phyloP scores from a whole-genome alignment of 83 land plant genomes.

The Picea abies region DNA sequence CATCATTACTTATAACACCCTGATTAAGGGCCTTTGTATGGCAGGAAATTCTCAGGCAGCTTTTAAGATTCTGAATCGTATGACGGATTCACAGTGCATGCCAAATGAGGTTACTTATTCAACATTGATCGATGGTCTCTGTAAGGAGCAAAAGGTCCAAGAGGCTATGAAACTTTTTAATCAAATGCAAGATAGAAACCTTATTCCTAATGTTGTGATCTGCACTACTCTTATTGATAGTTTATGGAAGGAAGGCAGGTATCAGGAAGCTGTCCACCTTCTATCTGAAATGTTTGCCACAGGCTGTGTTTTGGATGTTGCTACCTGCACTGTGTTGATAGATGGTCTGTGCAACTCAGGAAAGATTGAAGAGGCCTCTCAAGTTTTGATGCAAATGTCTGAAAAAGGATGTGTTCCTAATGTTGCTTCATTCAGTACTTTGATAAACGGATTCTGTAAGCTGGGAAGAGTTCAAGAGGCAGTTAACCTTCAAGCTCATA shows the following conservation, averaged over 20 bases:
- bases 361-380: slow-evolving; percentile 36
- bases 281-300: slow-evolving; percentile 20
- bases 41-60: slow-evolving; percentile 27
- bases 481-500: slow-evolving; percentile 20
- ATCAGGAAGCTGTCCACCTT: slow-evolving; percentile 38
- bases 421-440: slow-evolving; percentile 16
- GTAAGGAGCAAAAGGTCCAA: slow-evolving; percentile 16
- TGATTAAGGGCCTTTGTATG: slow-evolving; percentile 44
- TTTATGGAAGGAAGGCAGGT: slow-evolving; percentile 48
- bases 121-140: slow-evolving; percentile 41
- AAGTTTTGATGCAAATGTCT: slow-evolving; percentile 30
- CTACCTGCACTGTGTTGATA: slow-evolving; percentile 31
- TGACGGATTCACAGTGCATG: slow-evolving; percentile 29
- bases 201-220: slow-evolving; percentile 44
- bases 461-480: slow-evolving; percentile 34
- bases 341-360: slow-evolving; percentile 27
- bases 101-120: slow-evolving; percentile 40
- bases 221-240: slow-evolving; percentile 61
- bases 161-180: slow-evolving; percentile 30
- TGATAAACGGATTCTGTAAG: slow-evolving; percentile 24
- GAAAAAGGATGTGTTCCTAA: slow-evolving; percentile 21
- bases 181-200: slow-evolving; percentile 17
- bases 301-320: slow-evolving; percentile 23
- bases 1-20: slow-evolving; percentile 38
- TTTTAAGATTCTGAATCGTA: slow-evolving; percentile 31